A percentile compares a stretch with the other conserved stretches of the same genome.
Conservation (phyloP, 768 basidiomycete species). For the Naganishia kalamii region DNA sequence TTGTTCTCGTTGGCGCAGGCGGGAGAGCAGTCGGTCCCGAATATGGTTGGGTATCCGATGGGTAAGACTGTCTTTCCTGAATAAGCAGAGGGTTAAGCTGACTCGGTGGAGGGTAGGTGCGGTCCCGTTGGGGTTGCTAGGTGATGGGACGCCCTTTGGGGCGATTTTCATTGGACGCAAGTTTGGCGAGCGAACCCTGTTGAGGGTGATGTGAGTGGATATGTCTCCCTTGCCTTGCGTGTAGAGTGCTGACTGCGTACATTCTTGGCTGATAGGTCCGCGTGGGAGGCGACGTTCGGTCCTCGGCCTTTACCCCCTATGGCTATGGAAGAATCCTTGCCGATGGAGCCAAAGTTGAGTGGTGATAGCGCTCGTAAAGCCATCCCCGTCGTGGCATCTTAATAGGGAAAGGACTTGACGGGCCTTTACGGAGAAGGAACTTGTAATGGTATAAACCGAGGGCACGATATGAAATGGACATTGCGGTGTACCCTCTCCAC, state of each 20-base stretch:
- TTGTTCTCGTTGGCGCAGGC: slow-evolving; percentile 20
- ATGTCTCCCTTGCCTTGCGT: not conserved
- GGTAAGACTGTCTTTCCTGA: not conserved
- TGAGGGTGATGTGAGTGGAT: slow-evolving; percentile 5
- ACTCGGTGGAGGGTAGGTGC: not conserved
- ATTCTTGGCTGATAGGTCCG: not conserved
- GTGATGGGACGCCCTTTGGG: slow-evolving; percentile 6
- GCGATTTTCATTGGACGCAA: slow-evolving; percentile 16
- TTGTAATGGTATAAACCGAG: too few relatives aligned
- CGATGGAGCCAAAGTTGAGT: too few relatives aligned
- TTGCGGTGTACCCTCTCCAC: too few relatives aligned
- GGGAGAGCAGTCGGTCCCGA: slow-evolving; percentile 25
- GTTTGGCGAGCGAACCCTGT: slow-evolving; percentile 12
- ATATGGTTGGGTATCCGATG: slow-evolving; percentile 26
- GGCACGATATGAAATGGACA: too few relatives aligned
- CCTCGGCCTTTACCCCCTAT: slow-evolving; percentile 9
- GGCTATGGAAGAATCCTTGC: not conserved
- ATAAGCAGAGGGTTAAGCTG: not conserved
- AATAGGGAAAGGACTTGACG: too few relatives aligned
- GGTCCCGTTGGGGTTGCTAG: not conserved
- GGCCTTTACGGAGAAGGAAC: too few relatives aligned
- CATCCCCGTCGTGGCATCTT: too few relatives aligned
- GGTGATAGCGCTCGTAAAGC: too few relatives aligned
- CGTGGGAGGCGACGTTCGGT: slow-evolving; percentile 5
- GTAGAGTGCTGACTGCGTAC: not conserved